A percentile compares a stretch with the other conserved stretches of the same genome.
Evolutionary conservation across 2,329 filamentous ascomycete species (phyloP).

Genomic region (Trichophyton rubrum): DNA sequence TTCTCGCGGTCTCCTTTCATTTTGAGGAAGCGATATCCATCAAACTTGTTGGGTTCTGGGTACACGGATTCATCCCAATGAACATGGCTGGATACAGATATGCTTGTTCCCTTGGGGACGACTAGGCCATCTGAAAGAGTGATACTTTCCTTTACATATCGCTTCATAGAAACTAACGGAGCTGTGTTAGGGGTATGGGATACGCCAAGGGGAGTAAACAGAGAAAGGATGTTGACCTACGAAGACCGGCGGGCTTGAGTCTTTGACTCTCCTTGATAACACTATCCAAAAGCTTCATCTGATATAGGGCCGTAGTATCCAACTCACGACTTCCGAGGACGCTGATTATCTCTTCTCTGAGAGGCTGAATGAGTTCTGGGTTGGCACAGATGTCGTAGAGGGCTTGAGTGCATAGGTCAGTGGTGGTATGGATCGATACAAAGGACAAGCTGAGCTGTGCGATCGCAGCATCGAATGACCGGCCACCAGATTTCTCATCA

Average conservation of each 20-base stretch:
- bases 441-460: constrained; percentile 16
- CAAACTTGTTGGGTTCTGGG: constrained; percentile 11
- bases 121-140: constrained; percentile 13
- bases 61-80: constrained; percentile 13
- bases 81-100: constrained; percentile 9
- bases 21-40: constrained; percentile 14
- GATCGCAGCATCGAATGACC: constrained; percentile 14
- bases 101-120: constrained; percentile 12
- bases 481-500: constrained; percentile 17
- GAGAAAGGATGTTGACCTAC: constrained; percentile 4
- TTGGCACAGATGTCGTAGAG: constrained; percentile 15
- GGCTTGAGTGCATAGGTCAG: constrained; percentile 17
- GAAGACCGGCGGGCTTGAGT: constrained; percentile 18
- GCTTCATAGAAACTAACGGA: constrained; percentile 9
- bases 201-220: neutral
- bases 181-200: neutral
- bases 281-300: constrained; percentile 33
- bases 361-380: constrained; percentile 7
- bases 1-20: constrained; percentile 8
- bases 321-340: constrained; percentile 18
- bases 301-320: constrained; percentile 27
- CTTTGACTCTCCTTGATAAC: constrained; percentile 31
- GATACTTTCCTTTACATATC: constrained; percentile 9
- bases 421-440: constrained; percentile 17
- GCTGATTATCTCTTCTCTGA: constrained; percentile 16